Conservation (phyloP, 176 grass and related monocot genomes). For the Pontederia paniculata region DNA sequence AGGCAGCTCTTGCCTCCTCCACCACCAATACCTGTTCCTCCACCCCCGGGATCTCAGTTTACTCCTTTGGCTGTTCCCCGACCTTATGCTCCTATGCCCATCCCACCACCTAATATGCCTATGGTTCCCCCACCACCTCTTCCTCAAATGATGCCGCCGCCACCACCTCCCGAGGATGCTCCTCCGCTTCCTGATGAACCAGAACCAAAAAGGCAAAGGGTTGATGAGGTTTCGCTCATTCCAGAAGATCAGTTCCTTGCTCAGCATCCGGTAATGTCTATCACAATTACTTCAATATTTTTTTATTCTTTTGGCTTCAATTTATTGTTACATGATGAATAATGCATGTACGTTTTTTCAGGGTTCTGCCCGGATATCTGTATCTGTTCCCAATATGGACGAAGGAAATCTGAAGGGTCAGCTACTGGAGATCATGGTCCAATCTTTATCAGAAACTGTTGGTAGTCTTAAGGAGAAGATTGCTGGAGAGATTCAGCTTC, state of each 20-base stretch:
- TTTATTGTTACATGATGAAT: background rate
- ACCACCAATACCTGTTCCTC: constrained; percentile 35
- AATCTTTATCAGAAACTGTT: constrained; percentile 69
- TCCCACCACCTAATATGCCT: constrained; percentile 47
- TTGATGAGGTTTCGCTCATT: constrained; percentile 74
- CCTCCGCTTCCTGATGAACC: constrained; percentile 90
- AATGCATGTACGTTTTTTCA: constrained; percentile 15
- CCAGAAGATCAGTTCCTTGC: constrained; percentile 78
- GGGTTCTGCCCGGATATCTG: constrained; percentile 61
- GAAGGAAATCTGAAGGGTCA: constrained; percentile 97
- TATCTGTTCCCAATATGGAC: constrained; percentile 81
- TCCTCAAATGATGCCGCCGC: constrained; percentile 48
- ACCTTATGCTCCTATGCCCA: constrained; percentile 23
- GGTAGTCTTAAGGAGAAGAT: constrained; percentile 94
- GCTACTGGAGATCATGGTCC: constrained; percentile 63
- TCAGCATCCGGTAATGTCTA: constrained; percentile 62
- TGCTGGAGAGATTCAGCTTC: constrained; percentile 90
- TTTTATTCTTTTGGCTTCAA: background rate
- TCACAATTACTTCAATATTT: constrained; percentile 2
- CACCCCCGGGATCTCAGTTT: constrained; percentile 61
- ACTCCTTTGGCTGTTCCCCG: constrained; percentile 36
- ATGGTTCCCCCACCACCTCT: constrained; percentile 36
- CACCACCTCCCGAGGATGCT: constrained; percentile 69
- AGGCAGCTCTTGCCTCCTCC: constrained; percentile 8
- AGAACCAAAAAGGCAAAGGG: constrained; percentile 77